These are phyloP conservation scores for Bolboschoenoplectus hybrid DNA, from an alignment of 202 grass and related monocot genomes.

Conservation along the genomic window DNA sequence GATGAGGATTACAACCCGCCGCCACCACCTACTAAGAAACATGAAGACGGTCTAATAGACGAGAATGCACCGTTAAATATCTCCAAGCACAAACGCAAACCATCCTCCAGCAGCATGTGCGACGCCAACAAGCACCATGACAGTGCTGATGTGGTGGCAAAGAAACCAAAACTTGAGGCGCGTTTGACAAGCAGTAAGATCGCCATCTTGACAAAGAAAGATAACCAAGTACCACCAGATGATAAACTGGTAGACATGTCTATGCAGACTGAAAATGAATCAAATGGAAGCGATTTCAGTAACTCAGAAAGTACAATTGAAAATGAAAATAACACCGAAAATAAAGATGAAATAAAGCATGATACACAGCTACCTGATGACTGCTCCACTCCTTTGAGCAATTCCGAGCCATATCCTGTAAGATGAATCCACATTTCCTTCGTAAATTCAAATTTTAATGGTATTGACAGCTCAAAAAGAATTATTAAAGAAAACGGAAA, in stretches of 20 bases:
- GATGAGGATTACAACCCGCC: conserved; percentile 95
- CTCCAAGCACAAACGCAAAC: conserved; percentile 56
- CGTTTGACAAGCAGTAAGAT: conserved; percentile 68
- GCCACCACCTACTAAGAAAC: conserved; percentile 50
- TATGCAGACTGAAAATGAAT: conserved; percentile 12
- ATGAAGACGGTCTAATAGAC: conserved; percentile 55
- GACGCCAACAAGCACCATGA: conserved; percentile 45
- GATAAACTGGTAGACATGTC: neutral
- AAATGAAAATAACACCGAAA: conserved; percentile 11
- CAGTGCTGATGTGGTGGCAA: conserved; percentile 48
- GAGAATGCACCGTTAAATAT: conserved; percentile 66
- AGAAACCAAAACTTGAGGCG: conserved; percentile 77
- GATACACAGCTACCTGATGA: conserved; percentile 35
- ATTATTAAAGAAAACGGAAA: conserved; percentile 3
- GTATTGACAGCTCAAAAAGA: conserved; percentile 15
- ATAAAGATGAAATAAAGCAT: conserved; percentile 33
- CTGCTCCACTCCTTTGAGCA: conserved; percentile 31
- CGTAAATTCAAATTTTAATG: conserved; percentile 19
- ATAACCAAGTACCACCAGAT: conserved; percentile 18
- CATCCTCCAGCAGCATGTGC: conserved; percentile 25
- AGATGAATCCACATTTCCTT: conserved; percentile 53
- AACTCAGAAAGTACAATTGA: conserved; percentile 23
- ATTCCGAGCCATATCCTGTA: conserved; percentile 81
- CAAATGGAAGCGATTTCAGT: conserved; percentile 7
- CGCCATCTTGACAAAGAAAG: conserved; percentile 45